phyloP scores from a whole-genome alignment of 345 rosid genomes.

The Dipteronia dyeriana region DNA sequence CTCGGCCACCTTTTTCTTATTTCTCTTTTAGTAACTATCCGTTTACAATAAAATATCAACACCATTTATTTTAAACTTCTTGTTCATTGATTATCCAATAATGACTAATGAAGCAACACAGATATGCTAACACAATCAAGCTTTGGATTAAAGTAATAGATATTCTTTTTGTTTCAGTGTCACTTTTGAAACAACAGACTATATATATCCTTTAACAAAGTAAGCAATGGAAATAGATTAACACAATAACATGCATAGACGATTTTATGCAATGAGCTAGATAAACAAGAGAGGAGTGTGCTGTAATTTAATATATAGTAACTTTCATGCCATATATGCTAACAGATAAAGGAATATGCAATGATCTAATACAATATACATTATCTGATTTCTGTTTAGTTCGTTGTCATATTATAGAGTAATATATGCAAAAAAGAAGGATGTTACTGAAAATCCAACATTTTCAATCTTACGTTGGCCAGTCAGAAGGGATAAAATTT shows the following conservation, averaged over 20 bases:
- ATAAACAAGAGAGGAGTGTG: not conserved
- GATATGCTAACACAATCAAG: not conserved
- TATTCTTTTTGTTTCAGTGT: not conserved
- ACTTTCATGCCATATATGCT: not conserved
- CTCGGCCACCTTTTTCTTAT: not conserved
- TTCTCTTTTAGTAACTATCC: not conserved
- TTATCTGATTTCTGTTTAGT: not conserved
- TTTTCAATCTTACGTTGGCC: slow-evolving; percentile 55
- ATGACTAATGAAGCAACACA: not conserved
- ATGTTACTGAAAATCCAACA: slow-evolving; percentile 11
- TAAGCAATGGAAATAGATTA: no score
- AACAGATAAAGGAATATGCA: not conserved
- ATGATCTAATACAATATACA: not conserved
- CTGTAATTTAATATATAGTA: no score
- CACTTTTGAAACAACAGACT: no score
- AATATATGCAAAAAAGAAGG: not conserved
- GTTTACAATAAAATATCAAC: not conserved
- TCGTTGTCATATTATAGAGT: not conserved
- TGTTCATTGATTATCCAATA: not conserved
- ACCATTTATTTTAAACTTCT: not conserved
- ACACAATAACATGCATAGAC: no score
- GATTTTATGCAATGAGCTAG: not conserved
- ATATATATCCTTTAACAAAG: no score
- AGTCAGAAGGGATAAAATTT: slow-evolving; percentile 79
- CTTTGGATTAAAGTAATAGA: not conserved